Evolutionary conservation across 2,329 filamentous ascomycete species (phyloP), one percentile per base, ranked within the genome.

Genomic region (Colletotrichum cordylinicola): DNA sequence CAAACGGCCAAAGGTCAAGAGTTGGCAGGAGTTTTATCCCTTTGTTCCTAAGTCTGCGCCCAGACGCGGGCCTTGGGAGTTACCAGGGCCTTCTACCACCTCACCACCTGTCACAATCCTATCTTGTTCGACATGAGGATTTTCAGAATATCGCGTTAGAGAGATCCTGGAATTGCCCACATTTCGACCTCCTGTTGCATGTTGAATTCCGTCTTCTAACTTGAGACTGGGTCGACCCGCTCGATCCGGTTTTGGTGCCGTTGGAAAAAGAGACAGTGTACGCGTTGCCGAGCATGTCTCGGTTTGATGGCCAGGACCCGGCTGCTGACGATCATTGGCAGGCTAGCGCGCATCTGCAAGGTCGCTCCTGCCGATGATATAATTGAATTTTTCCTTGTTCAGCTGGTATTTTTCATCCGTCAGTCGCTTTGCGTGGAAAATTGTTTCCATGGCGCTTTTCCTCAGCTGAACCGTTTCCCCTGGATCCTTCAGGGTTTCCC

Each of bases 251-350:
- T 72, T 27, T 29, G 60, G 52, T 29, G 35, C 43, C 29, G 16
- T 24, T 31, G 35, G 27, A 8, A 55, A 48, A n/a, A 37, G 27
- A 39, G 18, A 66, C 33, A 21, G 21, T 31, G 67, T 58, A 72
- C 69, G 62, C 56, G 62, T 72, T 60, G 70, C 60, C 37, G 27
- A 48, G 69, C 16, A 74, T 60, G 70, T 74, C 74, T 76, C 58
- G 65, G 65, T 37, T 76, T 69, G 18, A 75, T 58, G 21, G 35
- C 21, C 15, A 16, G 64, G 27, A 24, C 43, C 48, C 9, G 29
- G 62, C 31, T 43, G 35, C 33, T 68, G 58, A 52, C 64, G 74
- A 74, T 74, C 70, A 72, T 73, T 69, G 48, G 70, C 21, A 21
- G 62, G 55, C 39, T 29, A n/a, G 12, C 35, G n/a, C 16, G 58